phyloP scores from a whole-genome alignment of 768 basidiomycete genomes.

The Amanita thiersii region DNA sequence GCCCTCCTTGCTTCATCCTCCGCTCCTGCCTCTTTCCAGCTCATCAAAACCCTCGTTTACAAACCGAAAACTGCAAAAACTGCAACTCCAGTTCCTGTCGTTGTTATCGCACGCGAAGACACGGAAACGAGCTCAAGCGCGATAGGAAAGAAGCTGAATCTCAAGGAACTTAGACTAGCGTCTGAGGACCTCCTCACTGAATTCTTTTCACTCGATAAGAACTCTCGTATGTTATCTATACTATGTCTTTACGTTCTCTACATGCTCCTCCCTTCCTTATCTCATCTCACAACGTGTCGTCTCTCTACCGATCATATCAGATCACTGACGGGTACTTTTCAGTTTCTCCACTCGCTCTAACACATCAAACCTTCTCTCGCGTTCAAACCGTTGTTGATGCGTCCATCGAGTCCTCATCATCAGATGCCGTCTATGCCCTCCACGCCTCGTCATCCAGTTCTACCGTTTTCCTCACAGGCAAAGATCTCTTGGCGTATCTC shows the following conservation, averaged over 20 bases:
- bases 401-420: slow-evolving; percentile 62
- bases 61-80: slow-evolving; percentile 96
- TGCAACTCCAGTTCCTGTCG: slow-evolving; percentile 74
- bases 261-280: too few relatives aligned
- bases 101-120: slow-evolving; percentile 78
- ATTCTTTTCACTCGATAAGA: slow-evolving; percentile 79
- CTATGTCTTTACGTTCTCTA: slow-evolving; percentile 2
- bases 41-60: slow-evolving; percentile 87
- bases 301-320: too few relatives aligned
- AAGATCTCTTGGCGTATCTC: slow-evolving; percentile 68
- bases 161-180: slow-evolving; percentile 86
- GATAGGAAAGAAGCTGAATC: slow-evolving; percentile 68
- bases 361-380: slow-evolving; percentile 53
- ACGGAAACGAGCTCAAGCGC: slow-evolving; percentile 77
- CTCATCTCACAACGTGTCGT: too few relatives aligned
- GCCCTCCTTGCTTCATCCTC: slow-evolving; percentile 47
- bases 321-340: slow-evolving; percentile 13
- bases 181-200: slow-evolving; percentile 80
- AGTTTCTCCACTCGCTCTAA: slow-evolving; percentile 83
- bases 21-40: slow-evolving; percentile 53
- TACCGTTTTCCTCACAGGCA: slow-evolving; percentile 75
- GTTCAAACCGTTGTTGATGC: slow-evolving; percentile 72
- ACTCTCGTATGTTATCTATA: slow-evolving; percentile 59
- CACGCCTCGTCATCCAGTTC: slow-evolving; percentile 63
- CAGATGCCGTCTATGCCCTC: slow-evolving; percentile 54